Evolutionary conservation across 2,329 filamentous ascomycete species (phyloP), one percentile per base, ranked within the genome.

Genomic region (Teratosphaeria gauchensis): DNA sequence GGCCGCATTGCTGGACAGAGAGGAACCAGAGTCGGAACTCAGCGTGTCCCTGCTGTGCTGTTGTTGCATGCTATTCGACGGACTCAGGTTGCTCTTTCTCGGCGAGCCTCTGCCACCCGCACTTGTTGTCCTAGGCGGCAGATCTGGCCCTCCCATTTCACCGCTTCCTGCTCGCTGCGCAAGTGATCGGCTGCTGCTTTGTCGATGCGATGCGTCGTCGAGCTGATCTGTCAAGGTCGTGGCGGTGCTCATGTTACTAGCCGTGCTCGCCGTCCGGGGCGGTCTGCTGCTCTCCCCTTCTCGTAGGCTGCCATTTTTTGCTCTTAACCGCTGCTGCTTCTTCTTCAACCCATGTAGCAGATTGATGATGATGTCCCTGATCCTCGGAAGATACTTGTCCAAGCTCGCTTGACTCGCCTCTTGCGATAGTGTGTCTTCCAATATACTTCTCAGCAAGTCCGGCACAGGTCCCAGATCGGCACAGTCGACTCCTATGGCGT

Each of bases 321-420:
- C 82, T 52, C 84, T 78, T 68, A 99, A 76, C 68, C 91, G 90
- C 70, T 95, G 92, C 72, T 99, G 94, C 74, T 99, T 99, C 74
- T 92, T 87, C 78, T 99, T 99, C 63, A 99, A 77, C 2, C 94
- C 94, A 72, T 99, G 94, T 8, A 99, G 82, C 32, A 99, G 80
- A 71, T 95, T 96, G 74, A 99, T 97, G 71, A 99, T 99, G 69
- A 99, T 99, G 73, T 99, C 94, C 67, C 94, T 86, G 73, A 99
- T 99, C 60, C 89, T 85, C 0, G 94, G 94, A 33, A 99, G 79
- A 73, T 95, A 99, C 72, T 88, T 89, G 73, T 99, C 94, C 61
- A 99, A 80, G 73, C 92, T 96, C 71, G 95, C 87, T 55, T 92
- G 86, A 66, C 90, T 96, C 4, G 94, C 94, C 75, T 97, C 92